Percentiles rank a stretch among this genome's conserved stretches.
These are phyloP conservation scores for Tetrapisispora fleetii DNA, from an alignment of 805 yeast species.

Conservation along the genomic window DNA sequence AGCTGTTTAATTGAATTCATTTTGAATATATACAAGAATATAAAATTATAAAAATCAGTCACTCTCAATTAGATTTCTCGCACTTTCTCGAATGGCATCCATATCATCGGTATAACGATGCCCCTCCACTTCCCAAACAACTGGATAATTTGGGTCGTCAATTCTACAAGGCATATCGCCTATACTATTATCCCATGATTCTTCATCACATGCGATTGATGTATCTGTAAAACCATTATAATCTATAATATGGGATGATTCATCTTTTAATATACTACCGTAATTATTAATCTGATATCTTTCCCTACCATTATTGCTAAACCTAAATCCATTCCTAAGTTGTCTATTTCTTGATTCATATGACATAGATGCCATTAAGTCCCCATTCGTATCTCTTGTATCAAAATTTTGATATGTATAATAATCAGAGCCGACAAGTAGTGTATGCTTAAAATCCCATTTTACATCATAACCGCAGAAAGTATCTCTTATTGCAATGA, in stretches of 20 bases:
- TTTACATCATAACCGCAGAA: slow-evolving; percentile 67
- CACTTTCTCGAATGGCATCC: slow-evolving; percentile 10
- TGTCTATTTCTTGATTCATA: slow-evolving; percentile 55
- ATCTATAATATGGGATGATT: background rate
- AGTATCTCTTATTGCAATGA: slow-evolving; percentile 65
- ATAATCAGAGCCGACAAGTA: slow-evolving; percentile 52
- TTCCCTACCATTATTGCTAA: slow-evolving; percentile 63
- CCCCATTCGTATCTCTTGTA: slow-evolving; percentile 48
- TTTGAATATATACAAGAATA: background rate
- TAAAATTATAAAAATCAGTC: background rate
- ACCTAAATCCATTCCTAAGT: slow-evolving; percentile 74
- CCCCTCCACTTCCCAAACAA: slow-evolving; percentile 22
- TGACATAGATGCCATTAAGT: slow-evolving; percentile 54
- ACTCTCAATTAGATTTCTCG: too few species aligned
- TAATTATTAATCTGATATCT: slow-evolving; percentile 63
- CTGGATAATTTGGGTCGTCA: slow-evolving; percentile 28
- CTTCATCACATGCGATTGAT: slow-evolving; percentile 4
- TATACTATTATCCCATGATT: slow-evolving; percentile 20
- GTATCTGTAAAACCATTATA: background rate
- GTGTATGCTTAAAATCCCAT: slow-evolving; percentile 63
- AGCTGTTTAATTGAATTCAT: background rate
- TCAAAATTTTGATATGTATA: slow-evolving; percentile 81
- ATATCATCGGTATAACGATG: slow-evolving; percentile 21
- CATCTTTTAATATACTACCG: slow-evolving; percentile 9
- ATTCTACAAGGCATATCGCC: slow-evolving; percentile 19